These are phyloP conservation scores for Selaginella tamariscina DNA, from an alignment of 75 land plant genomes.

Conservation along the genomic window DNA sequence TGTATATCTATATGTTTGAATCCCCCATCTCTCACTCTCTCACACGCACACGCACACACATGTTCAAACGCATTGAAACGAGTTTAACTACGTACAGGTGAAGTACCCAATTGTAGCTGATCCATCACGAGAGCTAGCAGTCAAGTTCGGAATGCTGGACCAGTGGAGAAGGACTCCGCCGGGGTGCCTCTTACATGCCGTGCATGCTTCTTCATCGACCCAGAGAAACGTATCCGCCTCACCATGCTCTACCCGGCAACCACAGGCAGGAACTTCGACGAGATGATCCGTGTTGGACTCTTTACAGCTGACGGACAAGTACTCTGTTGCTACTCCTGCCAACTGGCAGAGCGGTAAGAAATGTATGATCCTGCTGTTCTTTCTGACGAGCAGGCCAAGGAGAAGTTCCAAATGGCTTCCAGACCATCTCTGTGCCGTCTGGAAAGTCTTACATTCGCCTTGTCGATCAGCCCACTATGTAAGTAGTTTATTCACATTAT, in stretches of 20 bases:
- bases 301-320: slow-evolving; percentile 33
- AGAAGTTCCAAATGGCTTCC: slow-evolving; percentile 39
- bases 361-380: slow-evolving; percentile 38
- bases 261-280: slow-evolving; percentile 39
- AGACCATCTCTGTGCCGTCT: slow-evolving; percentile 33
- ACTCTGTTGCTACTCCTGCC: slow-evolving; percentile 40
- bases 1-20: no score
- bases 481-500: no score
- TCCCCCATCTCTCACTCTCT: no score
- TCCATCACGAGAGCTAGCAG: slow-evolving; percentile 30
- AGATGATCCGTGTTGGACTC: slow-evolving; percentile 37
- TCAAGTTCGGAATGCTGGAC: slow-evolving; percentile 38
- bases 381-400: slow-evolving; percentile 25
- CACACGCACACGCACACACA: no score
- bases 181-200: slow-evolving; percentile 37
- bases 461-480: slow-evolving; percentile 34
- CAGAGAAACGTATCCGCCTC: slow-evolving; percentile 37
- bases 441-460: slow-evolving; percentile 38
- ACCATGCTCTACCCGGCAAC: slow-evolving; percentile 44
- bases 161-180: slow-evolving; percentile 28
- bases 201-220: slow-evolving; percentile 35
- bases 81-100: no score
- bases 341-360: slow-evolving; percentile 38
- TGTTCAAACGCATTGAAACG: no score
- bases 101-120: slow-evolving; percentile 35